Evolutionary conservation across 2,329 filamentous ascomycete species (phyloP).

Genomic region (Xylariaceae sp.): DNA sequence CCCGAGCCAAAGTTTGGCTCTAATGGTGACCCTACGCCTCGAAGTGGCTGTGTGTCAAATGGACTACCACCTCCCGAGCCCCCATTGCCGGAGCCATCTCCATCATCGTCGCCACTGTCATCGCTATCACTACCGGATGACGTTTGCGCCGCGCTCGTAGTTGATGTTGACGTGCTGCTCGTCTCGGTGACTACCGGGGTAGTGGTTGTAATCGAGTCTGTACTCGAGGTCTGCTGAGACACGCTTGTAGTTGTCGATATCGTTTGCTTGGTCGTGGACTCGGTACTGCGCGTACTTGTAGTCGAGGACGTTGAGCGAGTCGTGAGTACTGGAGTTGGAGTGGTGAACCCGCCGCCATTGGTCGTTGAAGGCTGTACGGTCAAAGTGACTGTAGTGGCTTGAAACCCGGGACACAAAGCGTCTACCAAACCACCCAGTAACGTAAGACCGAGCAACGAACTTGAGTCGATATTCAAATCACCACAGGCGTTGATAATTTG

Average conservation of each 20-base stretch:
- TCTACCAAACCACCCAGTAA: conserved; percentile 20
- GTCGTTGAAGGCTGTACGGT: conserved; percentile 7
- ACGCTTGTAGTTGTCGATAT: not conserved
- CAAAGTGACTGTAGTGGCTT: conserved; percentile 17
- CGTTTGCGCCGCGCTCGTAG: conserved; percentile 4
- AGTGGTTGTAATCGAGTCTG: conserved; percentile 4
- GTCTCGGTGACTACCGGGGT: not conserved
- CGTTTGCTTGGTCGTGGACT: not conserved
- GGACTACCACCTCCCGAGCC: conserved; percentile 19
- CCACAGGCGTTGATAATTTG: conserved; percentile 16
- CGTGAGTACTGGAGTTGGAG: not conserved
- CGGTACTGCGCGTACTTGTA: not conserved
- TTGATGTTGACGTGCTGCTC: not conserved
- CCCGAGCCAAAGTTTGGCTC: not conserved
- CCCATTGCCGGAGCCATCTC: not conserved
- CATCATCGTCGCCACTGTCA: conserved; percentile 3
- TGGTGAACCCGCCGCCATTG: not conserved
- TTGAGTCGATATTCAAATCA: conserved; percentile 15
- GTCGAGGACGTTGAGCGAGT: not conserved
- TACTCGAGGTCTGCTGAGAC: not conserved
- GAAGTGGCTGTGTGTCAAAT: conserved; percentile 13
- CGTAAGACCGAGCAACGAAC: conserved; percentile 21
- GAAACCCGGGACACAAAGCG: conserved; percentile 19
- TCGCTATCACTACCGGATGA: not conserved
- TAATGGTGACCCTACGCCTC: conserved; percentile 1